Evolutionary conservation across 2,329 filamentous ascomycete genomes (phyloP), one percentile per base, ranked within the genome.

Genomic region (Fusarium tjaetaba): DNA sequence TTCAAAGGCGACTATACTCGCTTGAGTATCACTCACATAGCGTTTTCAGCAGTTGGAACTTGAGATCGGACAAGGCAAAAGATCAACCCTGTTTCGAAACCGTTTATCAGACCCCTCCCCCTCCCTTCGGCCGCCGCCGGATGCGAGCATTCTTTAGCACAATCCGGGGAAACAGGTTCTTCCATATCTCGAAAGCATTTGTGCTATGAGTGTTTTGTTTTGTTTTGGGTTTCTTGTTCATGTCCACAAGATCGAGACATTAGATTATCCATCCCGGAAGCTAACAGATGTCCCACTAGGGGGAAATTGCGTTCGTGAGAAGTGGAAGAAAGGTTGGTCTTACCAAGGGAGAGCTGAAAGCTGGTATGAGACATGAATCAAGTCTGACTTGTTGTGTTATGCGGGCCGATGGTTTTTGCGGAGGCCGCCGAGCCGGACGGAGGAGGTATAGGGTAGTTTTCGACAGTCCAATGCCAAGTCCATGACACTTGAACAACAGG

Each of bases 331-430:
- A 46, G 24, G 38, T 49, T 42, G 46, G 68, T 72, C 52, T 41
- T 53, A 72, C 45, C 30, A 72, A 72, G 64, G 68, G 70, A 69
- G 68, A 69, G 68, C 58, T 72, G 68, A 72, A 51, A 60, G 63
- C 43, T 62, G 57, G 48, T 59, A 71, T 71, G 69, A 71, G 68
- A 71, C 43, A 71, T 24, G 26, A 57, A 32, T 34, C 58, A 41
- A 60, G 67, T 56, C 42, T 39, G 30, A n/a, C 9, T 26, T 11
- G 11, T 18, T 34, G 22, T 43, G 55, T 51, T 34, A 24, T 51
- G 64, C 63, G 69, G 69, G 68, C 68, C 68, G 69, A 63, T 30
- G 28, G 30, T 60, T 68, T 59, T 60, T 65, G 69, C 62, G 69
- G 62, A 49, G 45, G 42, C 52, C 15, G 36, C 43, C 56, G 16